Base-by-base conservation (phyloP, 495 filamentous ascomycete genomes). In the Penicillium odoratum region DNA sequence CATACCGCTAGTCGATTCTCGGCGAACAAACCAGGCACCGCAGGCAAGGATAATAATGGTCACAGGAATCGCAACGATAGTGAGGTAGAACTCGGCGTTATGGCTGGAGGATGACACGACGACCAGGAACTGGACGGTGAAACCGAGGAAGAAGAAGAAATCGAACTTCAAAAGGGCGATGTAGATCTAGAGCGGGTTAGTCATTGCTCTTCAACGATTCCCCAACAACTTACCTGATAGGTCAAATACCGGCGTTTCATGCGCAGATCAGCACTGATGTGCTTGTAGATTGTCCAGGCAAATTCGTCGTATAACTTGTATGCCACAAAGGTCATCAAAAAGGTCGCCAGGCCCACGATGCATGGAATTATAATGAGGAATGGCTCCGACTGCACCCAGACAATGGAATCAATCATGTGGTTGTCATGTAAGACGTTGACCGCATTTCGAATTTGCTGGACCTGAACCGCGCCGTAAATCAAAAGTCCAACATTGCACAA, bases 71-170 rank as follows among this genome's bases (percentile, higher is more conserved):
- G 92, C 94, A 61, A 86, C 89, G 43, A 93, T 82, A 5, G 95
- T 98, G 55, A 98, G 81, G 45, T 80, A 87, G 66, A 95, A 91
- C 70, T 98, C 94, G 65, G 81, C 73, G 62, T 88, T 80, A 30
- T 78, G 78, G 30, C 80, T 83, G 59, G 83, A 75, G 36, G 83
- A 86, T 36, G 83, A 86, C 40, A 98, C 92, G 55, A 98, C 87
- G 59, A 98, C 94, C 30, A 98, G 79, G 74, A 98, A 98, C 69
- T 98, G 94, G 38, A 98, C 88, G 6, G 93, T 97, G 68, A 98
- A 98, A 13, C 92, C 94, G 51, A 98, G 85, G 83, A 98, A 98
- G 82, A 98, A 97, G 83, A 98, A 98, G 73, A 98, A 98, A 76
- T 98, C 94, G 72, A 98, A 98, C 73, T 98, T 98, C 51, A 98